Base-by-base conservation (phyloP, 2,329 filamentous ascomycete species). In the Talaromyces verruculosus region DNA sequence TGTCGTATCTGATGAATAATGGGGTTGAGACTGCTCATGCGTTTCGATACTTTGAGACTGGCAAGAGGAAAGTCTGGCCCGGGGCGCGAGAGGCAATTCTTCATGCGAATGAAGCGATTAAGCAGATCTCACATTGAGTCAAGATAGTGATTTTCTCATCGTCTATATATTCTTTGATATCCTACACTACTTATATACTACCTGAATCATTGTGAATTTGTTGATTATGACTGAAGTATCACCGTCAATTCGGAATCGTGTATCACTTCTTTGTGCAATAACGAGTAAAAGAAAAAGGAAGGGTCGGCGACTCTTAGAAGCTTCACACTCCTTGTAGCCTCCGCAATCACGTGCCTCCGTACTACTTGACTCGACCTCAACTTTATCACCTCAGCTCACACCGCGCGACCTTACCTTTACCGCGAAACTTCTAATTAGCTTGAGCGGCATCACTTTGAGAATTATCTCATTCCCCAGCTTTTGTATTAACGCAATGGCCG, bases 11-110 rank as follows among this genome's bases (percentile, higher is more conserved):
- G 43, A 64, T 80, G 61, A 77, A 79, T 68, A 72, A 75, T 19
- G 79, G 80, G 0, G 68, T 82, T 1, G 76, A 78, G 68, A 79
- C 77, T n/a, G 78, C 80, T 13, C 79, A 79, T 51, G 71, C 78
- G 3, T 80, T 77, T 70, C 74, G 80, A 1, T 68, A 80, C 1
- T 83, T 84, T 70, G 75, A 80, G 63, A 81, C 74, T 0, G 78
- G 78, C 1, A 77, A 76, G 68, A 70, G 81, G 60, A 78, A 72
- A 71, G 72, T 71, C 30, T 83, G 81, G 80, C 69, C 72, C 11
- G 79, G 77, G 0, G 80, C 81, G 3, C 72, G 73, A 45, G 73
- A 63, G 25, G 61, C 61, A 10, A 63, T 63, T n/a, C 5, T 63
- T 25, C 61, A 55, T 33, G 49, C 51, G 19, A 63, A 63, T 10